Percentiles rank a stretch among this genome's conserved stretches.
Conservation (phyloP, 2,329 filamentous ascomycete species). For the Aspergillus sp. region DNA sequence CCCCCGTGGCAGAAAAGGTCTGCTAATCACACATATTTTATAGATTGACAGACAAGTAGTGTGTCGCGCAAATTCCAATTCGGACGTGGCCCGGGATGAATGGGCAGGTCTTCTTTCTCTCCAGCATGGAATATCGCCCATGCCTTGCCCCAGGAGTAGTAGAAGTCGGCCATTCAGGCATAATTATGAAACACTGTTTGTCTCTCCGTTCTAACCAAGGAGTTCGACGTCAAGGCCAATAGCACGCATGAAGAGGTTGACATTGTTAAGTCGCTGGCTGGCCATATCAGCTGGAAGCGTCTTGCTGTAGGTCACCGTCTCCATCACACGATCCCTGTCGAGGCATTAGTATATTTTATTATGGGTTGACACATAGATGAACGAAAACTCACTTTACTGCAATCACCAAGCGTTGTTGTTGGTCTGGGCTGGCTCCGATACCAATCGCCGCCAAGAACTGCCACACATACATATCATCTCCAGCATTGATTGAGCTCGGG, state of each 20-base stretch:
- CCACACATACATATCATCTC: conserved; percentile 96
- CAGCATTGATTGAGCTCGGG: conserved; percentile 81
- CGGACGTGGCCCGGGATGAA: neutral
- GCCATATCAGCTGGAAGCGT: conserved; percentile 84
- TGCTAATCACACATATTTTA: too few species aligned
- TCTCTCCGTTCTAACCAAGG: conserved; percentile 47
- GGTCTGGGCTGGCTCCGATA: conserved; percentile 85
- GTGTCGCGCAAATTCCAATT: too few species aligned
- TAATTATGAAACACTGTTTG: neutral
- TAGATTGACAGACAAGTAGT: too few species aligned
- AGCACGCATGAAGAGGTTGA: conserved; percentile 97
- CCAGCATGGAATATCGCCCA: neutral
- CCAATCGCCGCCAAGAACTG: conserved; percentile 94
- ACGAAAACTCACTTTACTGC: conserved; percentile 67
- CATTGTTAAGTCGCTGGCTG: conserved; percentile 76
- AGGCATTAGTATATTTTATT: conserved; percentile 11
- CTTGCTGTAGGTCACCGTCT: conserved; percentile 85
- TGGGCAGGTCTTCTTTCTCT: neutral
- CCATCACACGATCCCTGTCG: conserved; percentile 78
- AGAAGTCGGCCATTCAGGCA: neutral
- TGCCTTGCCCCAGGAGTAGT: neutral
- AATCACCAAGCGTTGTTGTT: conserved; percentile 89
- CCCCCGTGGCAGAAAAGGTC: too few species aligned
- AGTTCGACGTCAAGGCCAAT: conserved; percentile 96
- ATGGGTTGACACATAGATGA: neutral